Conservation (phyloP, 805 yeast genomes). For the Zygosaccharomyces bisporus region DNA sequence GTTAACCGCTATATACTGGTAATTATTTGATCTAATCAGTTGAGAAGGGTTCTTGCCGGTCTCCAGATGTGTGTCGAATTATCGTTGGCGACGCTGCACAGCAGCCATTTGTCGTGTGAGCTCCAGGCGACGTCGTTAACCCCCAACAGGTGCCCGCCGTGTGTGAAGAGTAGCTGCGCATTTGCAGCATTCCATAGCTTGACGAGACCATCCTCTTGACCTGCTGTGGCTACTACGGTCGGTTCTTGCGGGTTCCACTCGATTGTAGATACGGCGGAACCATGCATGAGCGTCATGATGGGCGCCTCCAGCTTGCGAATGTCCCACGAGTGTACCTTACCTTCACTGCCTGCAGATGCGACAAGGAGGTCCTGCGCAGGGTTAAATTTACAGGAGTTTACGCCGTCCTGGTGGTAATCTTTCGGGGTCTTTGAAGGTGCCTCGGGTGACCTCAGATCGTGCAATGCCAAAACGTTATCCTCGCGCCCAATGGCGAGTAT, state of each 20-base stretch:
- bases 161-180: constrained; percentile 50
- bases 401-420: constrained; percentile 35
- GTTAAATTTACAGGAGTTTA: constrained; percentile 60
- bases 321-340: constrained; percentile 62
- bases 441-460: constrained; percentile 47
- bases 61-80: constrained; percentile 86
- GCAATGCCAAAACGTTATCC: constrained; percentile 45
- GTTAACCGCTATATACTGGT: not conserved
- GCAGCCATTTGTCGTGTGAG: constrained; percentile 60
- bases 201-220: constrained; percentile 61
- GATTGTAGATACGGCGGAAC: constrained; percentile 58
- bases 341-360: constrained; percentile 66
- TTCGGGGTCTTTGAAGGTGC: constrained; percentile 10
- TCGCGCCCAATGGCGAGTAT: constrained; percentile 69
- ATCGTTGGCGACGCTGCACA: constrained; percentile 79
- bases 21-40: constrained; percentile 26
- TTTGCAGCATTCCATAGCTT: constrained; percentile 55
- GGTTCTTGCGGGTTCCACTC: constrained; percentile 66
- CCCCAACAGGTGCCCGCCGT: constrained; percentile 85
- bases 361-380: constrained; percentile 51
- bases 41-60: constrained; percentile 48
- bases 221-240: constrained; percentile 58
- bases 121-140: constrained; percentile 86
- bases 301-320: constrained; percentile 44
- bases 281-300: constrained; percentile 29